These are phyloP conservation scores for Choricystis sp. DNA, from an alignment of 139 green algal species.

Conservation along the genomic window DNA sequence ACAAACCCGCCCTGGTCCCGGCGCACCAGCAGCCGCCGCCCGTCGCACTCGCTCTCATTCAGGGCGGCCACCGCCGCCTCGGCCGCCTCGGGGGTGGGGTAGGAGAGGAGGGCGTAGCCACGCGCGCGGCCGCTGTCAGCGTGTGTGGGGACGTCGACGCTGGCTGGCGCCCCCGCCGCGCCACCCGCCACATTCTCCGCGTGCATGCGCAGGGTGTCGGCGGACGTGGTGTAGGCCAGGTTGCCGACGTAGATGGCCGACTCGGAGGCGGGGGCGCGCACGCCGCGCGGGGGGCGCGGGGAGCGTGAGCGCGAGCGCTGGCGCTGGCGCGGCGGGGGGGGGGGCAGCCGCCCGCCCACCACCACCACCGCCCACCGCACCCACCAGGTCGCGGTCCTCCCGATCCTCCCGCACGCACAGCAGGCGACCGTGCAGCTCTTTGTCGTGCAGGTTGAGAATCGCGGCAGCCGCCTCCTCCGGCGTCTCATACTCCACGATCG, in stretches of 20 bases:
- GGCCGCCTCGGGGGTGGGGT: no score
- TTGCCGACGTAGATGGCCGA: not conserved
- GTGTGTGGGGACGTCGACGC: not conserved
- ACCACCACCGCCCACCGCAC: conserved; percentile 20
- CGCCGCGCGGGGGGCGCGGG: not conserved
- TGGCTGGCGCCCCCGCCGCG: no score
- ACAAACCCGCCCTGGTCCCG: not conserved
- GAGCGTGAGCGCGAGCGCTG: not conserved
- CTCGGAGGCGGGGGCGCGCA: not conserved
- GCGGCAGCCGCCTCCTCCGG: conserved; percentile 35
- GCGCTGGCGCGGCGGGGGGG: not conserved
- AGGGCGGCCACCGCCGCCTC: not conserved
- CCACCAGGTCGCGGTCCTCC: conserved; percentile 72
- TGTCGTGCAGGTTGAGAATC: conserved; percentile 58
- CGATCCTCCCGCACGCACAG: conserved; percentile 85
- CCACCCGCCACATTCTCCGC: not conserved
- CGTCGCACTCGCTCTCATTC: not conserved
- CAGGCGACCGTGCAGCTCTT: conserved; percentile 65
- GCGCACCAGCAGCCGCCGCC: not conserved
- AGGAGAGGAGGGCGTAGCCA: not conserved
- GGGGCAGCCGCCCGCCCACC: no score
- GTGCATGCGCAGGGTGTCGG: not conserved
- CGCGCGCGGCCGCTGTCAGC: no score
- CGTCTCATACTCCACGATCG: conserved; percentile 73
- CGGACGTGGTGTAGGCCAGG: not conserved